phyloP scores from a whole-genome alignment of 306 rosid genomes.

The Mimosa bimucronata region DNA sequence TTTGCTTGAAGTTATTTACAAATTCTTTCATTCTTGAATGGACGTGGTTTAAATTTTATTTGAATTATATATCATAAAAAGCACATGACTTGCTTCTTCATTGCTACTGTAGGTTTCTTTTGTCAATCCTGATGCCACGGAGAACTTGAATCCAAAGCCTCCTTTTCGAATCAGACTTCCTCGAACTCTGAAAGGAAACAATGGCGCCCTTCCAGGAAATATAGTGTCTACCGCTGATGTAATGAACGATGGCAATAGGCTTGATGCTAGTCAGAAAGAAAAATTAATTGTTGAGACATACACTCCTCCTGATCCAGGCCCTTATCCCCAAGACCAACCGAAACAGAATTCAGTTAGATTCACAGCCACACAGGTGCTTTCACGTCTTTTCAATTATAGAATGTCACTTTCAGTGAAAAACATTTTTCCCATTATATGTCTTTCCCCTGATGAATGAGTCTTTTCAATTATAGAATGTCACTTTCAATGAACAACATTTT shows the following conservation, averaged over 20 bases:
- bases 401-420: constrained; percentile 28
- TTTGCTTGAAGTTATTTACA: constrained; percentile 23
- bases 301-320: constrained; percentile 95
- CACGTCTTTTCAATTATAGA: constrained; percentile 19
- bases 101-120: constrained; percentile 69
- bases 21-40: constrained; percentile 16
- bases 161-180: constrained; percentile 90
- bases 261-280: constrained; percentile 61
- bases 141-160: constrained; percentile 66
- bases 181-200: constrained; percentile 59
- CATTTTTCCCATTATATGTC: not conserved
- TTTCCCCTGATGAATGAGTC: not conserved
- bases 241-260: constrained; percentile 43
- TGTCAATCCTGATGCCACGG: constrained; percentile 59
- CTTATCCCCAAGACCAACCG: constrained; percentile 99
- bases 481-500: constrained; percentile 22
- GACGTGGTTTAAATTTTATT: constrained; percentile 26
- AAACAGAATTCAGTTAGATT: constrained; percentile 92
- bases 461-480: constrained; percentile 20
- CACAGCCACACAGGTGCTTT: constrained; percentile 86
- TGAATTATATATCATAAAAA: constrained; percentile 17
- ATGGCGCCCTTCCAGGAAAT: constrained; percentile 55
- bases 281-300: constrained; percentile 73
- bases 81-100: constrained; percentile 34
- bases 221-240: constrained; percentile 52